Conservation (phyloP, 1,139 yeast genomes). For the Kurtzmaniella natalensis region DNA sequence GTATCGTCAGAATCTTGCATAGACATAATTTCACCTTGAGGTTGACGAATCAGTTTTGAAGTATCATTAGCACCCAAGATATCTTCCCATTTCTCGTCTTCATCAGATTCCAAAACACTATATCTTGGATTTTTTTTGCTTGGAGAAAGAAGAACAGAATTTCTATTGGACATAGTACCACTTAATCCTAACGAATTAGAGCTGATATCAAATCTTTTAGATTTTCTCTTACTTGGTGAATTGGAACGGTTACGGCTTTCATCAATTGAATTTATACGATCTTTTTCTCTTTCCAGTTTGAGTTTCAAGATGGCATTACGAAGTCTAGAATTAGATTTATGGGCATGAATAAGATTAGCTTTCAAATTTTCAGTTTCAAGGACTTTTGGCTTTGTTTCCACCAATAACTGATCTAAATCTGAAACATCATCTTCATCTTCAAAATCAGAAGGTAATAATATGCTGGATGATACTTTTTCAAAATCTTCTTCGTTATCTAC, state of each 20-base stretch:
- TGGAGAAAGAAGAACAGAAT: slow-evolving; percentile 26
- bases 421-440: slow-evolving; percentile 17
- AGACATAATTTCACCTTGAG: slow-evolving; percentile 12
- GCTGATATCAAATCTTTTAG: slow-evolving; percentile 13
- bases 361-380: slow-evolving; percentile 66
- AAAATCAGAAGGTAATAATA: neutral
- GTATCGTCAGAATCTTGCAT: slow-evolving; percentile 36
- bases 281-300: slow-evolving; percentile 19
- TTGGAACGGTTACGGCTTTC: slow-evolving; percentile 5
- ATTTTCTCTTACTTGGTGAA: slow-evolving; percentile 16
- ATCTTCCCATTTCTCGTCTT: slow-evolving; percentile 36
- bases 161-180: slow-evolving; percentile 18
- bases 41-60: neutral
- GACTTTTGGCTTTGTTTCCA: slow-evolving; percentile 1
- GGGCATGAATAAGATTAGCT: slow-evolving; percentile 64
- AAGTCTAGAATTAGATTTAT: slow-evolving; percentile 53
- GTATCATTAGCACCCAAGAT: slow-evolving; percentile 29
- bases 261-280: neutral
- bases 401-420: slow-evolving; percentile 21
- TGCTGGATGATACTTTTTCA: slow-evolving; percentile 13
- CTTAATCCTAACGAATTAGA: slow-evolving; percentile 4
- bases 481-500: slow-evolving; percentile 15
- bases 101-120: slow-evolving; percentile 23
- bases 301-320: slow-evolving; percentile 46
- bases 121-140: slow-evolving; percentile 33